Conservation (phyloP, 192 early-diverging fungal genomes). For the Coemansia sp. region DNA sequence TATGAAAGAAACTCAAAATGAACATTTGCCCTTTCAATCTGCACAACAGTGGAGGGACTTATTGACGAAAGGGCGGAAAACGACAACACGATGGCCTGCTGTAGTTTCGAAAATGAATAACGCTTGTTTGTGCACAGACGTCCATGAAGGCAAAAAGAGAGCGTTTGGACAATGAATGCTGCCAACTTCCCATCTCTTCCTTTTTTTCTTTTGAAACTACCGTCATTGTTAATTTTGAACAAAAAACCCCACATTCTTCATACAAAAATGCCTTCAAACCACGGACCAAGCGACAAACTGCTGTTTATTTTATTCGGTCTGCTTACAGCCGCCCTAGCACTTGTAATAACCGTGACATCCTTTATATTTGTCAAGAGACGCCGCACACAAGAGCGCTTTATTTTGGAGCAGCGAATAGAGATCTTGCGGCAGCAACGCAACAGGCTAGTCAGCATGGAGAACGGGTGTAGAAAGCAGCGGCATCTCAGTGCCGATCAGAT, state of each 20-base stretch:
- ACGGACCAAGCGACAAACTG: constrained; percentile 1
- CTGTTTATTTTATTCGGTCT: background rate
- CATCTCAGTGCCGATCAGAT: background rate
- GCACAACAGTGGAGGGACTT: background rate
- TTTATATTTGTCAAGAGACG: constrained; percentile 2
- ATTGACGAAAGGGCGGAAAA: background rate
- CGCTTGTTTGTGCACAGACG: no score
- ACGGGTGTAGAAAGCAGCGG: background rate
- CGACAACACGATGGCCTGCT: no score
- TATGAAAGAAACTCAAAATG: background rate
- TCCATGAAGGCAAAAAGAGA: no score
- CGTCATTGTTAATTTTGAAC: background rate
- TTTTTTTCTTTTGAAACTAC: background rate
- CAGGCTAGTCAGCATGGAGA: background rate
- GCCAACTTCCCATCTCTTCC: background rate
- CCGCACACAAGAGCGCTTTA: background rate
- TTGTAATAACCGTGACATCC: background rate
- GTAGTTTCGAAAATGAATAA: no score
- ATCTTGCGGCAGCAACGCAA: constrained; percentile 2
- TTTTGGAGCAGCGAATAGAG: constrained; percentile 3
- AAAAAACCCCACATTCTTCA: no score
- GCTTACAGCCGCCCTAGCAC: background rate
- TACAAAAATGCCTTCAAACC: background rate
- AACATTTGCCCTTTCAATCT: background rate
- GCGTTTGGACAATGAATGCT: background rate